Base-by-base conservation (phyloP, 352 stramenopile species). In the Globisporangium spinosum region DNA sequence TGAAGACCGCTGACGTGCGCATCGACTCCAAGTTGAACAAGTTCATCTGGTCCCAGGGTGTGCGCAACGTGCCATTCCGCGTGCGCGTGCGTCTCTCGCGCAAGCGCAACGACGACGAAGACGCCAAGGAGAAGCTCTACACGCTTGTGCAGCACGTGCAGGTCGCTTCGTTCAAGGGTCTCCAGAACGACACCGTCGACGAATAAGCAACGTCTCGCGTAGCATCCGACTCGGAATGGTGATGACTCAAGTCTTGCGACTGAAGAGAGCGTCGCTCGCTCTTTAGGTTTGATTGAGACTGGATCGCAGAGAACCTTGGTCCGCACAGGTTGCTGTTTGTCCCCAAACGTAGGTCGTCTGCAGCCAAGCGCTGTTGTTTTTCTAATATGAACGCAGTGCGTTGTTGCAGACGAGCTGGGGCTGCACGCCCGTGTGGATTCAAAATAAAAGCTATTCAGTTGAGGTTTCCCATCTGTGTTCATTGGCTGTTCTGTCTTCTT, bases 101-200 rank as follows among this genome's bases (percentile, higher is more conserved):
- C 87, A 98, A 98, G 93, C 91, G 97, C 77, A 99, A 99, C 87
- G 97, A 99, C 77, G 97, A 99, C 73, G 97, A 99, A 79, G 97
- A 99, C 66, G 97, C 97, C 74, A 97, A 98, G 69, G 97, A 99
- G 86, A 99, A 99, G 87, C 90, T 99, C 67, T 99, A 99, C 95
- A 99, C 97, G 77, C 92, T 99, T 64, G 97, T 98, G 70, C 93
- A 99, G 86, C 89, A 98, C 78, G 96, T 99, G 66, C 84, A 98
- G 77, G 96, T 99, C 70, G 89, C 83, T 45, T 80, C 70, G 70
- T 99, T 98, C 91, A 99, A 99, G 87, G 96, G 95, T 73, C 88
- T 99, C 75, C 83, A 98, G 81, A 99, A 97, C 76, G 96, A 99
- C 75, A 98, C 89, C 71, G 91, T 98, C 63, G 90, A 98, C 71